Conservation (phyloP, 495 filamentous ascomycete genomes). For the Aspergillus cavernicola region DNA sequence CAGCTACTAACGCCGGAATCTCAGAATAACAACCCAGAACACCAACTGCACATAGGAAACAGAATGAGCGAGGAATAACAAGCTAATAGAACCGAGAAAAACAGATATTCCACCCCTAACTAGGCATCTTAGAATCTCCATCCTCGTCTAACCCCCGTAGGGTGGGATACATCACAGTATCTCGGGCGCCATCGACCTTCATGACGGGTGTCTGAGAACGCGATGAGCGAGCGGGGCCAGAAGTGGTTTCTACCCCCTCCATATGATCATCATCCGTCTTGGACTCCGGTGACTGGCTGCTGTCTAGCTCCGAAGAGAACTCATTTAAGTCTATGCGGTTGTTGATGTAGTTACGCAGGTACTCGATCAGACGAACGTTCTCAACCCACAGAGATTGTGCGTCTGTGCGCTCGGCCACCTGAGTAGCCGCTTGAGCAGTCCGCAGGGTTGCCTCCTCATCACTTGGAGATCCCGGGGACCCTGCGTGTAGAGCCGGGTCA, state of each 20-base stretch:
- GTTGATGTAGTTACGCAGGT: conserved; percentile 63
- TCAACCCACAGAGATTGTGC: conserved; percentile 83
- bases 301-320: too few relatives aligned
- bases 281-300: conserved; percentile 20
- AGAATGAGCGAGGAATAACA: conserved; percentile 9
- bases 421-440: conserved; percentile 42
- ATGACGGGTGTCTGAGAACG: conserved; percentile 15
- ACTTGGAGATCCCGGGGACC: conserved; percentile 28
- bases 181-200: conserved; percentile 23
- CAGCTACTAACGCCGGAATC: conserved; percentile 17
- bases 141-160: conserved; percentile 43
- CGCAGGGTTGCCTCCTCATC: conserved; percentile 42
- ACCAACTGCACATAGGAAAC: conserved; percentile 9
- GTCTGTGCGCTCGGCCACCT: conserved; percentile 51
- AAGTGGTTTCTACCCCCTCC: conserved; percentile 37
- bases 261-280: conserved; percentile 33
- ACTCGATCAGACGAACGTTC: conserved; percentile 76
- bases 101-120: conserved; percentile 11
- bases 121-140: conserved; percentile 40
- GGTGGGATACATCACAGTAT: conserved; percentile 44
- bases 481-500: conserved; percentile 48
- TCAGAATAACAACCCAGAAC: conserved; percentile 5
- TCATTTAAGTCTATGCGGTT: too few relatives aligned
- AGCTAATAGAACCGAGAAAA: conserved; percentile 11
- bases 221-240: conserved; percentile 11